A percentile compares a stretch with the other conserved stretches of the same genome.
Conservation (phyloP, 306 rosid species). For the Casuarina equisetifolia region DNA sequence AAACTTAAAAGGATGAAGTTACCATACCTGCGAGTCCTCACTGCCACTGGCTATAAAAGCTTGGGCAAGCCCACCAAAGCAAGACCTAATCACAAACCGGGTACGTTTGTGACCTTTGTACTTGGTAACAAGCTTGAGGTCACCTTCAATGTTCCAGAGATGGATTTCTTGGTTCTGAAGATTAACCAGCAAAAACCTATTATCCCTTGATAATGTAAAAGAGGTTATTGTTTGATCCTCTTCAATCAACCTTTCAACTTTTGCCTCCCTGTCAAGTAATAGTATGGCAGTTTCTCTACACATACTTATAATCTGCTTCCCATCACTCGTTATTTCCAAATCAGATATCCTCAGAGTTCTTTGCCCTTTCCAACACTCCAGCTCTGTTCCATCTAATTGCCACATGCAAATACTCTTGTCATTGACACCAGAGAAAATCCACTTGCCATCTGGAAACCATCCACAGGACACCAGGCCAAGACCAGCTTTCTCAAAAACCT, state of each 20-base stretch:
- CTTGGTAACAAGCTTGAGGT: conserved; percentile 63
- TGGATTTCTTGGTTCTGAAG: conserved; percentile 95
- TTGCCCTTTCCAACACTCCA: conserved; percentile 92
- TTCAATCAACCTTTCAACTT: conserved; percentile 68
- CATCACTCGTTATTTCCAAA: conserved; percentile 74
- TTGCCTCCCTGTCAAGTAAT: conserved; percentile 77
- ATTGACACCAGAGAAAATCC: conserved; percentile 71
- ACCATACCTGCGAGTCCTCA: conserved; percentile 97
- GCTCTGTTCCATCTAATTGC: conserved; percentile 92
- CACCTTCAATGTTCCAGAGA: conserved; percentile 84
- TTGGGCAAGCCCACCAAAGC: conserved; percentile 92
- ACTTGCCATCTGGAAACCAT: conserved; percentile 90
- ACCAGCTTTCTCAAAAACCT: conserved; percentile 75
- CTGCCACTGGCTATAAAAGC: conserved; percentile 96
- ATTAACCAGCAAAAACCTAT: conserved; percentile 70
- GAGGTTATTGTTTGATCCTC: conserved; percentile 83
- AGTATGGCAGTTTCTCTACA: conserved; percentile 58
- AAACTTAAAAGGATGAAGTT: not conserved
- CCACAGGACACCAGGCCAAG: conserved; percentile 75
- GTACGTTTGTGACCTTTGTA: conserved; percentile 78
- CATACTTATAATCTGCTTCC: conserved; percentile 74
- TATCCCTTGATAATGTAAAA: conserved; percentile 81
- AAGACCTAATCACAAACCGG: conserved; percentile 85
- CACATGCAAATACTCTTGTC: conserved; percentile 97
- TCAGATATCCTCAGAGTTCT: conserved; percentile 82